phyloP scores from a whole-genome alignment of 2,329 filamentous ascomycete species.

The Colletotrichum spaethianum region DNA sequence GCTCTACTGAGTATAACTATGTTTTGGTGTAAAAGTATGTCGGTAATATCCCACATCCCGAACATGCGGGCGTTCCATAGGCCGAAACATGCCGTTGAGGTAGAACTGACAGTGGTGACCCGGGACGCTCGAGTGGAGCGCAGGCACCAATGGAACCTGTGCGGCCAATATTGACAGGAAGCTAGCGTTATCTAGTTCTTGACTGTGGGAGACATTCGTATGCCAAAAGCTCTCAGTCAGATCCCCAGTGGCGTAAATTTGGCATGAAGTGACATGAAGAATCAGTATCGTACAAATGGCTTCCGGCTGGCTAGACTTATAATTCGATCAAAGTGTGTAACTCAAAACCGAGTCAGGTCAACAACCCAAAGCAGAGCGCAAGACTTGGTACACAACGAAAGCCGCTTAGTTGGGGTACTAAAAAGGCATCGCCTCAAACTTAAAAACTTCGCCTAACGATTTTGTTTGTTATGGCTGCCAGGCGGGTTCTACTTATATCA shows the following conservation, averaged over 20 bases:
- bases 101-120: not conserved
- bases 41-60: not conserved
- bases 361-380: not conserved
- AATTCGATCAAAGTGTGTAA: not conserved
- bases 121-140: too few species aligned
- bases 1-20: not conserved
- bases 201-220: too few species aligned
- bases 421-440: not conserved
- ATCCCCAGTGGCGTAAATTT: not conserved
- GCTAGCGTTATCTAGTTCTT: too few species aligned
- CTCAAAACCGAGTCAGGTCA: conserved; percentile 4
- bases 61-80: not conserved
- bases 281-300: not conserved
- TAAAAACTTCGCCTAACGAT: too few species aligned
- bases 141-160: not conserved
- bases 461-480: too few species aligned
- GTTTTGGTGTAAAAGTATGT: too few species aligned
- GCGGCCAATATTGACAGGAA: too few species aligned
- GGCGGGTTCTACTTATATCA: not conserved
- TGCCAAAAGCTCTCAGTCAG: too few species aligned
- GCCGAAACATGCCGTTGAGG: not conserved
- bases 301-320: not conserved
- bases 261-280: not conserved
- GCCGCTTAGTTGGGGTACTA: too few species aligned
- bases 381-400: not conserved